A percentile compares a stretch with the other conserved stretches of the same genome.
phyloP scores from a whole-genome alignment of 805 yeast genomes.

The Candida ovalis region DNA sequence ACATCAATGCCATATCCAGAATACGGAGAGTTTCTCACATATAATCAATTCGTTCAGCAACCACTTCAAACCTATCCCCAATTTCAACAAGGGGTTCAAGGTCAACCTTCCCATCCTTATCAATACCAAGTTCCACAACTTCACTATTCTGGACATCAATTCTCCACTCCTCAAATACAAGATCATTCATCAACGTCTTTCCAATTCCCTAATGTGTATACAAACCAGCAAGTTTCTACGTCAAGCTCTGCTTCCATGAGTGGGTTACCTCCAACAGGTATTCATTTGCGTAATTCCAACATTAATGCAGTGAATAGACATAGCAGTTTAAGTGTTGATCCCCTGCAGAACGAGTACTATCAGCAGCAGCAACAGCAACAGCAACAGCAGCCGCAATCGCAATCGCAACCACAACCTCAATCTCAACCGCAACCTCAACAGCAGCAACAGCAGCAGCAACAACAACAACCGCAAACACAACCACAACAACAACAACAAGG shows the following conservation, averaged over 20 bases:
- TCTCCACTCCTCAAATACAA: neutral
- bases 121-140: neutral
- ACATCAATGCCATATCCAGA: neutral
- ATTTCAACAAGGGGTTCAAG: neutral
- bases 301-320: neutral
- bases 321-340: slow-evolving; percentile 4
- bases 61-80: neutral
- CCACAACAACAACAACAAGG: slow-evolving; percentile 1
- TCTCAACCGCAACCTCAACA: neutral
- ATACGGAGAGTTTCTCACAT: neutral
- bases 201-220: slow-evolving; percentile 5
- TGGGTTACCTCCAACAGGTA: neutral
- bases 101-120: neutral
- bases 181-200: neutral
- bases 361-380: slow-evolving; percentile 1
- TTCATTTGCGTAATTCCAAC: neutral
- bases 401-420: slow-evolving; percentile 2
- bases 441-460: slow-evolving; percentile 4
- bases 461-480: slow-evolving; percentile 8
- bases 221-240: neutral
- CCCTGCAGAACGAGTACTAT: slow-evolving; percentile 2
- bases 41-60: neutral
- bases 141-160: neutral
- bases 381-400: slow-evolving; percentile 3
- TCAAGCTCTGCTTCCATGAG: neutral